Evolutionary conservation across 2,329 filamentous ascomycete genomes (phyloP).

Genomic region (Fusarium duplospermum): DNA sequence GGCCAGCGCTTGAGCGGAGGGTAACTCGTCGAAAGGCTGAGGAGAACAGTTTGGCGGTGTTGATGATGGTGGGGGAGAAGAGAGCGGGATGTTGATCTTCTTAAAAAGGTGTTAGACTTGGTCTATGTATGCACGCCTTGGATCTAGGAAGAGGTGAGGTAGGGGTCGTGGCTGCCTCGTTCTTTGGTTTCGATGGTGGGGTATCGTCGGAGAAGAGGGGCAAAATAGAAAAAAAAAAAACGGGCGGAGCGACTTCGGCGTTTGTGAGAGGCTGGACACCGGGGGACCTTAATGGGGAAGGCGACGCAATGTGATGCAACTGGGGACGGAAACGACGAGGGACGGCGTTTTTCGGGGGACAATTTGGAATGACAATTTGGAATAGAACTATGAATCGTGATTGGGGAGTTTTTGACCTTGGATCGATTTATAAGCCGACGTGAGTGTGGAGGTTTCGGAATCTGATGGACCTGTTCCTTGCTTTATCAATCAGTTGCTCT

Average conservation of each 20-base stretch:
- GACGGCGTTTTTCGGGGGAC: conserved; percentile 6
- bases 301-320: conserved; percentile 3
- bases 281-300: not conserved
- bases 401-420: conserved; percentile 20
- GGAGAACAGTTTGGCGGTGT: conserved; percentile 89
- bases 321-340: not conserved
- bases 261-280: not conserved
- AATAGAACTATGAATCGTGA: not conserved
- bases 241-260: conserved; percentile 32
- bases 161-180: not conserved
- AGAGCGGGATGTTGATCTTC: conserved; percentile 32
- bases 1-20: conserved; percentile 79
- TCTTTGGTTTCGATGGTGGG: conserved; percentile 15
- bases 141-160: not conserved
- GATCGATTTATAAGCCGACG: conserved; percentile 13
- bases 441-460: conserved; percentile 17
- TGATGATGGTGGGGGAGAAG: conserved; percentile 13
- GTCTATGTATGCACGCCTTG: conserved; percentile 3
- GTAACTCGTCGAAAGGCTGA: conserved; percentile 78
- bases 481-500: conserved; percentile 32
- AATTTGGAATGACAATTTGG: conserved; percentile 37
- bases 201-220: conserved; percentile 11
- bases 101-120: conserved; percentile 10
- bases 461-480: conserved; percentile 10
- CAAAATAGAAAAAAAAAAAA: conserved; percentile 1